These are phyloP conservation scores for Exophiala sp. DNA, from an alignment of 2,329 filamentous ascomycete genomes.

Conservation along the genomic window DNA sequence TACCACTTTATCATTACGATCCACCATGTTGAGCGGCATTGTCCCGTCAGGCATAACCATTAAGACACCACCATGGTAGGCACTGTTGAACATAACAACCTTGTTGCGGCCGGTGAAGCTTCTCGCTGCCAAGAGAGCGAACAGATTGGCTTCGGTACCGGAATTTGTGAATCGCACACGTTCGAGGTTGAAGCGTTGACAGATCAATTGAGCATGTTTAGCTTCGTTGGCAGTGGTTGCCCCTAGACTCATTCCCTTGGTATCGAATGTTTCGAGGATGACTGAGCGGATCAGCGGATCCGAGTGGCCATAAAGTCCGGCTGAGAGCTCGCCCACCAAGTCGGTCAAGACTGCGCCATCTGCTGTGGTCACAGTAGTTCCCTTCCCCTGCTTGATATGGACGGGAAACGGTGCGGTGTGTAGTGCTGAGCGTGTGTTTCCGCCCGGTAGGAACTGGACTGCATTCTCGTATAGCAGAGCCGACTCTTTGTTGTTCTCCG, in stretches of 20 bases:
- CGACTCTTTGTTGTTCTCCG: background rate
- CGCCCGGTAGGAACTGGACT: constrained; percentile 28
- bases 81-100: constrained; percentile 69
- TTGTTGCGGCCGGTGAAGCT: constrained; percentile 59
- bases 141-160: constrained; percentile 62
- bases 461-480: constrained; percentile 20
- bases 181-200: constrained; percentile 45
- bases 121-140: constrained; percentile 55
- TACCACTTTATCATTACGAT: constrained; percentile 55
- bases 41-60: constrained; percentile 56
- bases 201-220: constrained; percentile 49
- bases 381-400: constrained; percentile 29
- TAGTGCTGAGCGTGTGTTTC: constrained; percentile 32
- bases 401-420: constrained; percentile 34
- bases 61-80: constrained; percentile 67
- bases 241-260: constrained; percentile 54
- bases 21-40: constrained; percentile 46
- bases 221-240: constrained; percentile 52
- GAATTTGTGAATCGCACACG: constrained; percentile 60
- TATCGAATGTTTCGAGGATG: constrained; percentile 43
- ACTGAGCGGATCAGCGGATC: constrained; percentile 52
- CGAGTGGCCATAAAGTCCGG: constrained; percentile 64
- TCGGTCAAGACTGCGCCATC: constrained; percentile 50
- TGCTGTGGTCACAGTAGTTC: constrained; percentile 30
- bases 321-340: constrained; percentile 60